These are phyloP conservation scores for Senna tora DNA, from an alignment of 306 rosid genomes.

Conservation along the genomic window DNA sequence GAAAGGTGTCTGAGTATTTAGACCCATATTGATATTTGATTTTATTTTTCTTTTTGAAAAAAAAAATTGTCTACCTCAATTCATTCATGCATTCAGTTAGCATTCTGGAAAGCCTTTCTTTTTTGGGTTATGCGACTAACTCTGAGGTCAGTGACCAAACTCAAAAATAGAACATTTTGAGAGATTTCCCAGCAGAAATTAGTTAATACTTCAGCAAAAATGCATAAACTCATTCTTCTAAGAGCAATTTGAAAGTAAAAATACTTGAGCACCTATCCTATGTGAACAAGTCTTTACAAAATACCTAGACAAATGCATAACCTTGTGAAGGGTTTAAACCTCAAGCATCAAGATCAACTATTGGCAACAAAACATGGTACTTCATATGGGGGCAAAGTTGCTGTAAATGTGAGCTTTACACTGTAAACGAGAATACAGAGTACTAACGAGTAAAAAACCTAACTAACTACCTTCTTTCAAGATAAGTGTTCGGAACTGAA, in stretches of 20 bases:
- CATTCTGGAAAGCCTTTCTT: neutral
- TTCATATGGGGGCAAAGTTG: neutral
- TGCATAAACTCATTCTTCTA: too few relatives aligned
- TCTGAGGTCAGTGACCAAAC: neutral
- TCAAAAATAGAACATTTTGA: neutral
- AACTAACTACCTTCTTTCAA: slow-evolving; percentile 50
- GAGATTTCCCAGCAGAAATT: too few relatives aligned
- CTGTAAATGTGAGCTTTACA: slow-evolving; percentile 9
- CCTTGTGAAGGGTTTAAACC: slow-evolving; percentile 26
- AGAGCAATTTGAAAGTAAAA: too few relatives aligned
- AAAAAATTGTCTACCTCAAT: too few relatives aligned
- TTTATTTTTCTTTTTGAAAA: too few relatives aligned
- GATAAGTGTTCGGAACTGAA: slow-evolving; percentile 42
- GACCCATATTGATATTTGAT: too few relatives aligned
- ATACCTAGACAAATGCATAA: neutral
- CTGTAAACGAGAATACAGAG: slow-evolving; percentile 5
- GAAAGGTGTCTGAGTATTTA: neutral
- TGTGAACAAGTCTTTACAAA: neutral
- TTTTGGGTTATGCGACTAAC: neutral
- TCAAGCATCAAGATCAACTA: slow-evolving; percentile 1
- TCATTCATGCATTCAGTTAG: neutral
- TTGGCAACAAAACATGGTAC: neutral
- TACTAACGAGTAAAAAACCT: neutral
- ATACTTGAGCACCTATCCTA: too few relatives aligned
- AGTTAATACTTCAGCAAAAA: too few relatives aligned